These are phyloP conservation scores for Cryptococcus maquisensis DNA, from an alignment of 1,284 basidiomycete species.

Conservation along the genomic window DNA sequence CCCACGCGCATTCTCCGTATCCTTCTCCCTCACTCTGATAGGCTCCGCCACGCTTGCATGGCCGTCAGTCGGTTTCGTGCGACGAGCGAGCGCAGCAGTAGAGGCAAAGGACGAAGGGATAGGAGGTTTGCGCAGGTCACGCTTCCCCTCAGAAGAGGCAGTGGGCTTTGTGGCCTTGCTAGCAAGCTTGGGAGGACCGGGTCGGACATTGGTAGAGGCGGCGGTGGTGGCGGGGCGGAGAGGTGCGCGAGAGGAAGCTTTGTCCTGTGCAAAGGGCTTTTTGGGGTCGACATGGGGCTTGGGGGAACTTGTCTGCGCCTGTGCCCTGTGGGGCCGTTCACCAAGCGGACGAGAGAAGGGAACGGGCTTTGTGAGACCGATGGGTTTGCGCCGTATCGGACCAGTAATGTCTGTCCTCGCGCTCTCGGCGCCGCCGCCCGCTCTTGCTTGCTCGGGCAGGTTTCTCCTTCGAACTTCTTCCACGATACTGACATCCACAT, in stretches of 20 bases:
- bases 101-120: conserved; percentile 22
- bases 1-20: conserved; percentile 18
- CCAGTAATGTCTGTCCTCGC: no score
- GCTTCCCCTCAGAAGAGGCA: neutral
- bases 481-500: neutral
- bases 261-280: no score
- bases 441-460: no score
- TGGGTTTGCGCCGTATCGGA: no score
- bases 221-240: neutral
- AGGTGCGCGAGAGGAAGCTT: neutral
- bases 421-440: no score
- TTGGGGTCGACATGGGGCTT: neutral
- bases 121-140: conserved; percentile 1
- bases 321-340: neutral
- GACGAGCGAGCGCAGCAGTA: conserved; percentile 24
- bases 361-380: conserved; percentile 6
- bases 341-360: conserved; percentile 11
- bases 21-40: conserved; percentile 14
- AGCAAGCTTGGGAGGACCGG: neutral
- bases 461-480: neutral
- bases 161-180: neutral
- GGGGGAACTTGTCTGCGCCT: neutral
- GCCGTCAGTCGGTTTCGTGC: conserved; percentile 28
- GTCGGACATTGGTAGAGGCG: neutral
- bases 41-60: conserved; percentile 13